Conservation (phyloP, 768 basidiomycete genomes). For the Lentinula edodes region DNA sequence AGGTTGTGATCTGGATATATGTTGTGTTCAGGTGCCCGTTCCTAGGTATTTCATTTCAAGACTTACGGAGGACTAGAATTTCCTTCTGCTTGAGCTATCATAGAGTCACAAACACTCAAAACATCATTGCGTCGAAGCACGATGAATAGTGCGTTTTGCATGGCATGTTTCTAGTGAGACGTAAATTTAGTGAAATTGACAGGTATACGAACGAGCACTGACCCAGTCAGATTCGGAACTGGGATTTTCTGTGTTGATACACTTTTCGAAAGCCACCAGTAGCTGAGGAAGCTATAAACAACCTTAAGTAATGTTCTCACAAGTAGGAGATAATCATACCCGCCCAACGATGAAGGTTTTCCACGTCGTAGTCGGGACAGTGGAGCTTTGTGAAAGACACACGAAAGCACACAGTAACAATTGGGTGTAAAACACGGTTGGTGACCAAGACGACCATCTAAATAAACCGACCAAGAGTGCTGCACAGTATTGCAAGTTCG, state of each 20-base stretch:
- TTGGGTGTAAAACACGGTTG: constrained; percentile 63
- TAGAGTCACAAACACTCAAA: constrained; percentile 47
- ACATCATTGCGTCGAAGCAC: constrained; percentile 44
- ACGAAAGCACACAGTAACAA: constrained; percentile 58
- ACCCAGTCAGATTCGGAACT: constrained; percentile 56
- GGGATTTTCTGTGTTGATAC: constrained; percentile 44
- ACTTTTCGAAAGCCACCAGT: constrained; percentile 48
- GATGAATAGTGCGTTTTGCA: constrained; percentile 46
- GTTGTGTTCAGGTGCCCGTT: neutral
- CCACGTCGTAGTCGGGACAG: constrained; percentile 45
- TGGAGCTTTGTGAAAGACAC: constrained; percentile 50
- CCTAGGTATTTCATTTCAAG: constrained; percentile 20
- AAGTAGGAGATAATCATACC: constrained; percentile 34
- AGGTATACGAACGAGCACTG: constrained; percentile 15
- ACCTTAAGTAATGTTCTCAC: neutral
- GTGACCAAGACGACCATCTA: constrained; percentile 60
- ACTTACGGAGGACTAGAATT: constrained; percentile 19
- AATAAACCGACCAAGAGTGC: constrained; percentile 51
- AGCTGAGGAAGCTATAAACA: constrained; percentile 53
- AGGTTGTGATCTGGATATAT: constrained; percentile 21
- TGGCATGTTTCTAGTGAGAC: constrained; percentile 25
- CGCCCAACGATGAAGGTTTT: constrained; percentile 67
- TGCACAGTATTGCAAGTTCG: constrained; percentile 46
- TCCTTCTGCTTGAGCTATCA: constrained; percentile 28
- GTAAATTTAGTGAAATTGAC: neutral